Percentiles rank a stretch among this genome's conserved stretches.
These are phyloP conservation scores for Syncephalis plumigaleata DNA, from an alignment of 371 early-diverging fungal species.

Conservation along the genomic window DNA sequence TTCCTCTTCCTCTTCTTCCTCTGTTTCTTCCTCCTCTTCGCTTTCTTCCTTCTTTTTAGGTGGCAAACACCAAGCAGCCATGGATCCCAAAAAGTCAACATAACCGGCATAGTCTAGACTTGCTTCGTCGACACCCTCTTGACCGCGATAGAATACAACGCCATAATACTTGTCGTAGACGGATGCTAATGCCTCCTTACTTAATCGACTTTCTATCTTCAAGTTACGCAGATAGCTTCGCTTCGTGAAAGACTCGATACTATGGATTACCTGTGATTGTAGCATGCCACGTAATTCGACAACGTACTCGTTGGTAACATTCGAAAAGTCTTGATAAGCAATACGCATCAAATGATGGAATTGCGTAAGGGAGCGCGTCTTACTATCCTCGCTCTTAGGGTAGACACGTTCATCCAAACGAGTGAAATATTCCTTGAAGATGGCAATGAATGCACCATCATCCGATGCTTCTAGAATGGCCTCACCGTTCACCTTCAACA, in stretches of 20 bases:
- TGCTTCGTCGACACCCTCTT: too few relatives aligned
- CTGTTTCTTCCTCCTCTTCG: too few relatives aligned
- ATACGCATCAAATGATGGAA: slow-evolving; percentile 84
- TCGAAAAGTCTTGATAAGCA: slow-evolving; percentile 83
- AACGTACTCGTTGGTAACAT: slow-evolving; percentile 58
- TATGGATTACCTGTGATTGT: slow-evolving; percentile 89
- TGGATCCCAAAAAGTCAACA: too few relatives aligned
- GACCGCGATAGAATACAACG: slow-evolving; percentile 57
- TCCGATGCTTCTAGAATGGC: slow-evolving; percentile 65
- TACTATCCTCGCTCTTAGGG: slow-evolving; percentile 30
- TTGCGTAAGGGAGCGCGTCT: slow-evolving; percentile 44
- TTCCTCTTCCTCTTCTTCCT: too few relatives aligned
- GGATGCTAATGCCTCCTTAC: slow-evolving; percentile 64
- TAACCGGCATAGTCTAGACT: too few relatives aligned
- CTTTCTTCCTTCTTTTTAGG: too few relatives aligned
- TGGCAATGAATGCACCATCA: slow-evolving; percentile 80
- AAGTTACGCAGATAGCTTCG: slow-evolving; percentile 74
- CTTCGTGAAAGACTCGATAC: slow-evolving; percentile 85
- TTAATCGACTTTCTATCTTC: slow-evolving; percentile 46
- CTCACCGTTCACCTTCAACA: slow-evolving; percentile 85
- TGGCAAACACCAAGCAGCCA: too few relatives aligned
- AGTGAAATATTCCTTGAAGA: slow-evolving; percentile 54
- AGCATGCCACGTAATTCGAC: slow-evolving; percentile 69
- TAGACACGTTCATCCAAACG: slow-evolving; percentile 46
- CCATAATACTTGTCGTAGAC: slow-evolving; percentile 81